Percentiles rank a stretch among this genome's conserved stretches.
Conservation (phyloP, 2,329 filamentous ascomycete genomes). For the Scopulariopsis brevicaulis region DNA sequence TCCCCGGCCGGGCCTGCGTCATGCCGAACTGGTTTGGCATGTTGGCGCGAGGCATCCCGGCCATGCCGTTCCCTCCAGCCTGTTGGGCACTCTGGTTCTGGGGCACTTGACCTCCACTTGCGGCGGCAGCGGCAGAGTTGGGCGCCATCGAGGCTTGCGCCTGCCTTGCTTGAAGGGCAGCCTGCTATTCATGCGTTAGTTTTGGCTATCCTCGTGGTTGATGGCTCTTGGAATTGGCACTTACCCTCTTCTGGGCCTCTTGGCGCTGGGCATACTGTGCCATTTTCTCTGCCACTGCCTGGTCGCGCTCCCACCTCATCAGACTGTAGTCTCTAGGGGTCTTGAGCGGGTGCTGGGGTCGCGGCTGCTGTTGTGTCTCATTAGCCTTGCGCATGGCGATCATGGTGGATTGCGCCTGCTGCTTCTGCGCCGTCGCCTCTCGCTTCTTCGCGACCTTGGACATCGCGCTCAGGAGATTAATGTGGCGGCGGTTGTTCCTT, state of each 20-base stretch:
- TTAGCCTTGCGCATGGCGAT: constrained; percentile 75
- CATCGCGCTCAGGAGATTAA: constrained; percentile 89
- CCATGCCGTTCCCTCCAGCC: constrained; percentile 15
- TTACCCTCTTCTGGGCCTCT: constrained; percentile 44
- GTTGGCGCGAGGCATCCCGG: constrained; percentile 23
- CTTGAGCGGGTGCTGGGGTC: constrained; percentile 36
- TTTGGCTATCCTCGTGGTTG: background rate
- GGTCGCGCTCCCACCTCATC: constrained; percentile 77
- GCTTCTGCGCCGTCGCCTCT: constrained; percentile 75
- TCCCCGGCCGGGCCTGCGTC: constrained; percentile 36
- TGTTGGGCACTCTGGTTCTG: constrained; percentile 11
- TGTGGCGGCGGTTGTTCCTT: constrained; percentile 72
- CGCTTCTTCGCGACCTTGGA: constrained; percentile 90
- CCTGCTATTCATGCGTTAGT: constrained; percentile 1
- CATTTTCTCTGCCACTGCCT: constrained; percentile 51
- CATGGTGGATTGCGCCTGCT: constrained; percentile 71
- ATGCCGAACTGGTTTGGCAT: constrained; percentile 32
- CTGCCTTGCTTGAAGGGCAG: constrained; percentile 6
- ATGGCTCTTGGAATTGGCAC: constrained; percentile 11
- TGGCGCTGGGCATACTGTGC: constrained; percentile 46
- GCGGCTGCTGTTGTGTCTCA: constrained; percentile 30
- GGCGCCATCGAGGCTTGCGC: constrained; percentile 11
- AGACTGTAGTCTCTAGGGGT: constrained; percentile 87
- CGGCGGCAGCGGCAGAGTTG: constrained; percentile 19
- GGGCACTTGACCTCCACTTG: constrained; percentile 12